These are phyloP conservation scores for Tricholoma hemisulphureum DNA, from an alignment of 768 basidiomycete species.

Conservation along the genomic window DNA sequence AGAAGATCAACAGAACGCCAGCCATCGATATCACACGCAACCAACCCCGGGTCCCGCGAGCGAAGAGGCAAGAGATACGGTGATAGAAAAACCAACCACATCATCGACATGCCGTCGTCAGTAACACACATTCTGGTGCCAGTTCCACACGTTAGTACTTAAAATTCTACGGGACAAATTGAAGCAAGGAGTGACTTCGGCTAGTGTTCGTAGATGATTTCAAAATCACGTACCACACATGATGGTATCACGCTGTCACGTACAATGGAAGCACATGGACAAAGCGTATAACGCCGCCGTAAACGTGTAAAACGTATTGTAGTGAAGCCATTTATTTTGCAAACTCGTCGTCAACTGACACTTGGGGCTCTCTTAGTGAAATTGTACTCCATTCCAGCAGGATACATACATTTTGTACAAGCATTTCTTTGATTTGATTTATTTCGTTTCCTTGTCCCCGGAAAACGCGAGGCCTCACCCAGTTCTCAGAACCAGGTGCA, in stretches of 20 bases:
- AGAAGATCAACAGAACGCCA: too few species aligned
- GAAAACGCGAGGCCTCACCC: constrained; percentile 41
- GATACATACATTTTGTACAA: constrained; percentile 4
- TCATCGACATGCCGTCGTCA: too few species aligned
- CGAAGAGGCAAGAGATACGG: too few species aligned
- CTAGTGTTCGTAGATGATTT: background rate
- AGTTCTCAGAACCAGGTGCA: constrained; percentile 90
- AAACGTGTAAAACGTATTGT: background rate
- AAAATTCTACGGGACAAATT: too few species aligned
- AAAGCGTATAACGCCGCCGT: background rate
- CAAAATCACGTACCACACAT: background rate
- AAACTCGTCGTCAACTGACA: background rate
- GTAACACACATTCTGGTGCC: too few species aligned
- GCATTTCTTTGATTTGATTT: background rate
- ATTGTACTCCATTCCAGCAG: background rate
- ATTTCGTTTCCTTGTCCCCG: background rate
- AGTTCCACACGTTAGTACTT: too few species aligned
- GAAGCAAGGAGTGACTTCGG: too few species aligned
- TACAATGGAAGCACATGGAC: too few species aligned
- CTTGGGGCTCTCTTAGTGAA: background rate
- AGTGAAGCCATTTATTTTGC: background rate
- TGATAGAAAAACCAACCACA: too few species aligned
- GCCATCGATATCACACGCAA: too few species aligned
- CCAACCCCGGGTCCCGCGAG: too few species aligned
- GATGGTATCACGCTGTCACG: too few species aligned